A percentile compares a stretch with the other conserved stretches of the same genome.
Evolutionary conservation across 306 rosid genomes (phyloP).

Genomic region (Sphenostylis stenocarpa): DNA sequence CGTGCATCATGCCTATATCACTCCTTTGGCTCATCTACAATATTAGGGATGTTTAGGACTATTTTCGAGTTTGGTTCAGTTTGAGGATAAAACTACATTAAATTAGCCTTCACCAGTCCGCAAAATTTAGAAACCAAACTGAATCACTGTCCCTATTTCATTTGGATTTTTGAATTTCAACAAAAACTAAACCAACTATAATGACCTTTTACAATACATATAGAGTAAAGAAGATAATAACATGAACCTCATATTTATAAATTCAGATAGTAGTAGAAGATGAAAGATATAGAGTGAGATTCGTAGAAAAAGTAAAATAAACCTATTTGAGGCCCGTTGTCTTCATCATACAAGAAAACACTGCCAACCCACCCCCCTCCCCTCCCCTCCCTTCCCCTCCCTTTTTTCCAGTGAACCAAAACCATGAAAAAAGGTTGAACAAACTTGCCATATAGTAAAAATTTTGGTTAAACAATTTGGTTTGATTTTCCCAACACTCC

Average conservation of each 20-base stretch:
- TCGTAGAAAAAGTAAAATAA: not conserved
- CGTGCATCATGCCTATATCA: not conserved
- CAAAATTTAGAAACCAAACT: slow-evolving; percentile 4
- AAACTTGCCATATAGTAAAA: not conserved
- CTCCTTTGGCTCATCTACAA: not conserved
- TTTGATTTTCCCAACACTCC: slow-evolving; percentile 4
- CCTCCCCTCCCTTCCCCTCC: too few relatives aligned
- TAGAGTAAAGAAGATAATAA: not conserved
- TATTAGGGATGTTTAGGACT: not conserved
- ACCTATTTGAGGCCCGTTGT: too few relatives aligned
- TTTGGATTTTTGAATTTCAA: not conserved
- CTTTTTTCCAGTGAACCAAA: not conserved
- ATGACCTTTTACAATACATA: not conserved
- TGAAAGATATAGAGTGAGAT: not conserved
- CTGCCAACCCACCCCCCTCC: too few relatives aligned
- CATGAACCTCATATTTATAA: slow-evolving; percentile 4
- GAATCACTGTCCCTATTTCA: not conserved
- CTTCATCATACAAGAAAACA: too few relatives aligned
- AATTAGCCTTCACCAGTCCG: slow-evolving; percentile 5
- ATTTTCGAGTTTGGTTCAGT: not conserved
- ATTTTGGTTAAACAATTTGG: not conserved
- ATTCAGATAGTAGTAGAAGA: not conserved
- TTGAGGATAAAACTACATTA: slow-evolving; percentile 1
- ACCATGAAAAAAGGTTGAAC: not conserved
- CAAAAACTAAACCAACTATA: not conserved